Conservation (phyloP, 2,329 filamentous ascomycete genomes). For the Stachybotrys chartarum region DNA sequence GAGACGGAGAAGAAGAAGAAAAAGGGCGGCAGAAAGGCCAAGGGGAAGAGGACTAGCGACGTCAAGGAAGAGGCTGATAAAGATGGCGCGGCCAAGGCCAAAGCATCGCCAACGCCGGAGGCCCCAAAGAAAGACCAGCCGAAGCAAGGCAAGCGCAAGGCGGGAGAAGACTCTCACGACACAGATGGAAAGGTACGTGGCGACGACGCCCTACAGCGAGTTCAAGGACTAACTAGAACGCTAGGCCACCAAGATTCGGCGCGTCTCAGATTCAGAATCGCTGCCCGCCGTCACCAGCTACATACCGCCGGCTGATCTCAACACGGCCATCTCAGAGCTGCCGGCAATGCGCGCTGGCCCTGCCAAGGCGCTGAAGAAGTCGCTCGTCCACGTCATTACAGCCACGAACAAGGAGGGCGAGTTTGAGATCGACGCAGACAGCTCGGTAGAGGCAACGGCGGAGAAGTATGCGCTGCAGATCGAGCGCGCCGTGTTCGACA, state of each 20-base stretch:
- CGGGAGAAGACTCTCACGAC: constrained; percentile 48
- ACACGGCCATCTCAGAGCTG: constrained; percentile 45
- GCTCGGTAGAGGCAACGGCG: constrained; percentile 56
- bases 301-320: constrained; percentile 43
- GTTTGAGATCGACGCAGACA: constrained; percentile 55
- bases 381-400: constrained; percentile 59
- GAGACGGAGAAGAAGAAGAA: constrained; percentile 52
- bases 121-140: constrained; percentile 43
- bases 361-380: constrained; percentile 64
- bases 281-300: constrained; percentile 31
- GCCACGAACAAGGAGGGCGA: constrained; percentile 58
- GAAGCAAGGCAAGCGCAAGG: constrained; percentile 49
- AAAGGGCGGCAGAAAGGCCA: constrained; percentile 55
- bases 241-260: constrained; percentile 40
- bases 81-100: constrained; percentile 15
- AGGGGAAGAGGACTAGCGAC: constrained; percentile 61
- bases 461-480: constrained; percentile 70
- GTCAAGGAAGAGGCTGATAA: constrained; percentile 52
- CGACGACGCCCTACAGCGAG: not conserved
- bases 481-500: constrained; percentile 61
- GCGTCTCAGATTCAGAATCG: constrained; percentile 43
- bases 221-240: not conserved
- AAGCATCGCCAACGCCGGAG: constrained; percentile 31
- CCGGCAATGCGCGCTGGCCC: constrained; percentile 58
- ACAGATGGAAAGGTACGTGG: constrained; percentile 40